Conservation (phyloP, 1,139 yeast species). For the Magnusiomyces magnusii region DNA sequence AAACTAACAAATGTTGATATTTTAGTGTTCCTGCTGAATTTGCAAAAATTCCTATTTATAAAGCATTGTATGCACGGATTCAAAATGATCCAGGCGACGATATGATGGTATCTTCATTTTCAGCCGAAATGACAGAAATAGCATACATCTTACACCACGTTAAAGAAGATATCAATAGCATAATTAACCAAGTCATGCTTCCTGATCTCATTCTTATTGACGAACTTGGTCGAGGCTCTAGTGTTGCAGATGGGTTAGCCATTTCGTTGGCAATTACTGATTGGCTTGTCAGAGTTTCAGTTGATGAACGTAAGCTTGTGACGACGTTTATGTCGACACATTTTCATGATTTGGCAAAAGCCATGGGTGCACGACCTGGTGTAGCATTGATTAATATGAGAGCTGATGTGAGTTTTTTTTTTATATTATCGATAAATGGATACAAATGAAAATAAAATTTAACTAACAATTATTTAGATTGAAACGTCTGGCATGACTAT, state of each 20-base stretch:
- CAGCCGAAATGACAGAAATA: conserved; percentile 44
- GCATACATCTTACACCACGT: conserved; percentile 37
- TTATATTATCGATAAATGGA: background rate
- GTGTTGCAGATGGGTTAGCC: conserved; percentile 15
- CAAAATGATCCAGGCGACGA: conserved; percentile 40
- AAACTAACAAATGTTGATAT: background rate
- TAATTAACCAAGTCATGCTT: background rate
- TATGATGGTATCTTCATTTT: conserved; percentile 41
- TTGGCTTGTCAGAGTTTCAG: conserved; percentile 5
- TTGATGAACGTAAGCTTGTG: background rate
- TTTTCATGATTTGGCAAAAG: conserved; percentile 12
- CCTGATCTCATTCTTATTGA: conserved; percentile 41
- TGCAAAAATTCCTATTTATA: conserved; percentile 38
- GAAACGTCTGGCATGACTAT: conserved; percentile 7
- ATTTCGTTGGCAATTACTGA: conserved; percentile 12
- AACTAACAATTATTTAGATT: background rate
- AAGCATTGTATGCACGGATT: conserved; percentile 40
- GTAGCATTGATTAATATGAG: conserved; percentile 12
- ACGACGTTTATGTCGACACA: conserved; percentile 15
- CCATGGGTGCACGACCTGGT: conserved; percentile 14
- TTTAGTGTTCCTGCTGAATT: conserved; percentile 41
- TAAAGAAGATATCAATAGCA: conserved; percentile 23
- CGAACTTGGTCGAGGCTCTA: conserved; percentile 45
- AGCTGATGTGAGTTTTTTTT: conserved; percentile 10
- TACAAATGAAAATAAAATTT: background rate